Evolutionary conservation across 495 filamentous ascomycete genomes (phyloP), one percentile per base, ranked within the genome.

Genomic region (Aspergillus sclerotiicarbonarius): DNA sequence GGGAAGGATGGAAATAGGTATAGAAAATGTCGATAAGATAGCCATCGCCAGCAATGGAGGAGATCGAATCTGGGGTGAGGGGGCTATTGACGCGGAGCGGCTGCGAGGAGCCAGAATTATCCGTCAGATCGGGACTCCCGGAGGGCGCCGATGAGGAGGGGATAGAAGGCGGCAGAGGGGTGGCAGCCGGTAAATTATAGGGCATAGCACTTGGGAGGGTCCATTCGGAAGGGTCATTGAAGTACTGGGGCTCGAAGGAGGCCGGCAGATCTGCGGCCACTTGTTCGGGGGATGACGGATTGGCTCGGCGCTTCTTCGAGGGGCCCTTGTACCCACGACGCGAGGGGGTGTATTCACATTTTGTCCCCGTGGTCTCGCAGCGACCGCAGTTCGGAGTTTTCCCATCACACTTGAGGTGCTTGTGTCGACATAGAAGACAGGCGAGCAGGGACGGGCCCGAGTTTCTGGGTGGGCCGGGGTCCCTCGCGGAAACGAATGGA

Each of bases 361-460:
- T 63, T 18, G 70, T 49, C 15, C 70, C 68, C 1, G 64, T 64
- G 32, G 67, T 54, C 8, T 56, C 57, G 51, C 76, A 79, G 29
- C 76, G 76, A n/a, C 71, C 65, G 62, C 76, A 79, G 46, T 72
- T 43, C 16, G 76, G 76, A 4, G 68, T 76, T 20, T 62, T 62
- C 6, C 75, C 74, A 65, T 79, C 76, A 47, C 76, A 79, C 62
- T 78, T 79, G 55, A 87, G 82, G 62, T 87, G 85, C 58, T 84
- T 80, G 56, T 79, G 74, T 49, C 85, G 83, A 61, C 84, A 85
- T 39, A 70, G 68, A 31, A 85, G 73, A 65, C 82, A 85, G 30
- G 82, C 81, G 55, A 85, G 62, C 12, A 78, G 71, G 33, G 75
- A 78, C 4, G 75, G 76, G 20, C 72, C 68, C 6, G 67, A 55